These are phyloP conservation scores for Mortierella claussenii DNA, from an alignment of 192 early-diverging fungal genomes.

Conservation along the genomic window DNA sequence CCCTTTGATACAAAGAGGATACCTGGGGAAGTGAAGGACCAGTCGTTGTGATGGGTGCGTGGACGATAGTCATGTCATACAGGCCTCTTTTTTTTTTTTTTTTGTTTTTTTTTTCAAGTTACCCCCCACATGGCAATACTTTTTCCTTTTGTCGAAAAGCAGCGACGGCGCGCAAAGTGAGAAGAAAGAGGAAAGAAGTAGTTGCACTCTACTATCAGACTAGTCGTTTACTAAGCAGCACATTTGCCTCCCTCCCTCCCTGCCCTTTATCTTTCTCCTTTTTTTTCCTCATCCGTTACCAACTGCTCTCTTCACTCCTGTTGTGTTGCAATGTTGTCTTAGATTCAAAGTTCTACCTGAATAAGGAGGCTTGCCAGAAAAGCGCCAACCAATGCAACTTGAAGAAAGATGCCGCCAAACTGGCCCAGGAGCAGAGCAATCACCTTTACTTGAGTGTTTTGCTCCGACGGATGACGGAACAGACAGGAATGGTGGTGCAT, in stretches of 20 bases:
- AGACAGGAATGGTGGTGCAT: conserved; percentile 55
- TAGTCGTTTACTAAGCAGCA: no score
- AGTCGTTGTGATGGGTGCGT: no score
- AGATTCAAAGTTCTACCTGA: conserved; percentile 64
- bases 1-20: background rate
- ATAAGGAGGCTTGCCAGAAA: conserved; percentile 67
- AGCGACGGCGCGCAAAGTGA: no score
- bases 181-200: background rate
- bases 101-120: background rate
- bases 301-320: background rate
- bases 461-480: conserved; percentile 60
- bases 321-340: background rate
- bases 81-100: background rate
- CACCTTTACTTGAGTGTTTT: conserved; percentile 74
- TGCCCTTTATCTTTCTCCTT: background rate
- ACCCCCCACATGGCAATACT: background rate
- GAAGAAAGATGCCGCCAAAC: conserved; percentile 75
- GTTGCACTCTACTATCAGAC: no score
- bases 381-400: conserved; percentile 82
- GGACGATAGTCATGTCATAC: no score
- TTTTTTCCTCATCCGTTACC: no score
- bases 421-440: conserved; percentile 75
- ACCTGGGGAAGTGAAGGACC: no score
- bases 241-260: background rate
- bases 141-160: background rate